phyloP scores from a whole-genome alignment of 2,329 filamentous ascomycete genomes.

The Aspergillus clavatus region DNA sequence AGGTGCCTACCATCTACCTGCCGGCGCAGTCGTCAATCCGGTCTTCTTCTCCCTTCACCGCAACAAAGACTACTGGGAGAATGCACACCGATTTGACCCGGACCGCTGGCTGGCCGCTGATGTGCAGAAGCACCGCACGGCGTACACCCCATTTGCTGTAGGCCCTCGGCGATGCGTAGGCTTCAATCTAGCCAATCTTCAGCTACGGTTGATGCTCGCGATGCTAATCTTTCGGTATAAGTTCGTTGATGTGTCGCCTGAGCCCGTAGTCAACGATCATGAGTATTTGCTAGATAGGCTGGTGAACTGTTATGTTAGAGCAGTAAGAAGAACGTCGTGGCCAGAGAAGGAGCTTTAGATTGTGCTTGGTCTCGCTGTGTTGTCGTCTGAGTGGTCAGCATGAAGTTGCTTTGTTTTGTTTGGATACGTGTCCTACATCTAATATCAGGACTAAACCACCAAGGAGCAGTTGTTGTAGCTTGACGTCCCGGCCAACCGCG shows the following conservation, averaged over 20 bases:
- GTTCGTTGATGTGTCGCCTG: conserved; percentile 47
- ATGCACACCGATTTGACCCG: conserved; percentile 54
- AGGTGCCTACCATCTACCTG: conserved; percentile 54
- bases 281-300: conserved; percentile 27
- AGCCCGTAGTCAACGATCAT: conserved; percentile 37
- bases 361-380: too few relatives aligned
- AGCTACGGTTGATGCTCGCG: conserved; percentile 53
- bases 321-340: conserved; percentile 7
- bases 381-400: too few relatives aligned
- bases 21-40: conserved; percentile 50
- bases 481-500: too few relatives aligned
- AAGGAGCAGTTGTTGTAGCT: too few relatives aligned
- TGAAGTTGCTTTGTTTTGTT: too few relatives aligned
- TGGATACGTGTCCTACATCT: too few relatives aligned
- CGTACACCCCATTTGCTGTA: conserved; percentile 56
- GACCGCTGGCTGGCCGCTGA: conserved; percentile 55
- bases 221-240: conserved; percentile 57
- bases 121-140: conserved; percentile 50
- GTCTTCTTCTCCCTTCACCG: conserved; percentile 44
- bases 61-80: conserved; percentile 54
- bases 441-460: too few relatives aligned
- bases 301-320: conserved; percentile 23
- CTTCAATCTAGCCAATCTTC: conserved; percentile 59
- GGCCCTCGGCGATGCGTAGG: conserved; percentile 58
- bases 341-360: too few relatives aligned